Evolutionary conservation across 73 alveolate species (phyloP).

Genomic region (Blepharisma japonicum): DNA sequence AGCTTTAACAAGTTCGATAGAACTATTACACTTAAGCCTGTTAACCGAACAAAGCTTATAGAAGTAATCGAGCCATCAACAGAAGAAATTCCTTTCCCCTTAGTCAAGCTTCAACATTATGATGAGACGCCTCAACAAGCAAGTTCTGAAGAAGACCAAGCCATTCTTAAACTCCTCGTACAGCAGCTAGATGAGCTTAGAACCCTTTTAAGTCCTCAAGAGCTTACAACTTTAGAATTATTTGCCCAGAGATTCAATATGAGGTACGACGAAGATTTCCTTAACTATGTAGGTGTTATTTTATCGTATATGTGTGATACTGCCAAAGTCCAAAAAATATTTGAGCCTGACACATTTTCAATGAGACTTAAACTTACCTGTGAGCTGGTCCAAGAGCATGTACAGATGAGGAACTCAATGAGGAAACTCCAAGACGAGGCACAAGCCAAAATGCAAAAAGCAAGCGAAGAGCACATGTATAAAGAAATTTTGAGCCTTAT

Average conservation of each 20-base stretch:
- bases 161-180: background rate
- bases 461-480: conserved; percentile 28
- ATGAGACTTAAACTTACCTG: background rate
- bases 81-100: conserved; percentile 4
- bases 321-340: background rate
- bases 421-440: conserved; percentile 29
- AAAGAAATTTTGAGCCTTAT: conserved; percentile 25
- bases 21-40: conserved; percentile 10
- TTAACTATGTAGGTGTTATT: conserved; percentile 12
- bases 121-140: background rate
- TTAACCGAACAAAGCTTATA: background rate
- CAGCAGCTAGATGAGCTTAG: conserved; percentile 10
- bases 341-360: conserved; percentile 8
- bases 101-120: conserved; percentile 3
- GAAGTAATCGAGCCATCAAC: conserved; percentile 15
- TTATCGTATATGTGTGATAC: conserved; percentile 23
- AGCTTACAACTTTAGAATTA: background rate
- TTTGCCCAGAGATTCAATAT: conserved; percentile 23
- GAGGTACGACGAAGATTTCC: conserved; percentile 18
- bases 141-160: conserved; percentile 20
- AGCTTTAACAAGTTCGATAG: conserved; percentile 29
- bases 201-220: background rate
- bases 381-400: conserved; percentile 26
- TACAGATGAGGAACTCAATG: conserved; percentile 26
- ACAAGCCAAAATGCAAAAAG: conserved; percentile 24